A percentile compares a stretch with the other conserved stretches of the same genome.
Conservation (phyloP, 139 green algal species). For the Chlamydomonas applanata region DNA sequence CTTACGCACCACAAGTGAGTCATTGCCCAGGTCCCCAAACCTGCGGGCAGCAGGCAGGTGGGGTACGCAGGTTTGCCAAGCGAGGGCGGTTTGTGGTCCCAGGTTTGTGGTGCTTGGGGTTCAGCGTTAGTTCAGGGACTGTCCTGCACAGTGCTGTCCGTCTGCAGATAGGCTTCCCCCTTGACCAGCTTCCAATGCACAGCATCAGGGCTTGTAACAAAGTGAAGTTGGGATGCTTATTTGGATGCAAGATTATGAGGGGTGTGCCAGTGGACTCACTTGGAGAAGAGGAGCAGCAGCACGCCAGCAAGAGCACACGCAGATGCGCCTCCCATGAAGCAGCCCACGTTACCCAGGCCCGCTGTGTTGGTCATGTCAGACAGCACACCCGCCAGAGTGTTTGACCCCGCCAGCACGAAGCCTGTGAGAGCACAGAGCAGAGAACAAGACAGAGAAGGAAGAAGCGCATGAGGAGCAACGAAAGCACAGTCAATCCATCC, state of each 20-base stretch:
- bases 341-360: slow-evolving; percentile 68
- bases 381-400: slow-evolving; percentile 67
- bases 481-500: no score
- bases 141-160: no score
- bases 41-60: neutral
- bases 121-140: no score
- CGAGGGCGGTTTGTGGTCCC: no score
- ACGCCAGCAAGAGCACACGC: slow-evolving; percentile 49
- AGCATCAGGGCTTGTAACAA: neutral
- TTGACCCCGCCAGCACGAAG: slow-evolving; percentile 67
- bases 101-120: no score
- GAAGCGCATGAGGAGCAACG: no score
- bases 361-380: slow-evolving; percentile 50
- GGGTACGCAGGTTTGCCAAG: neutral
- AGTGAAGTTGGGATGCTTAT: neutral
- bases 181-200: no score
- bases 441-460: no score
- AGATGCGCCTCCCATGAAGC: slow-evolving; percentile 66
- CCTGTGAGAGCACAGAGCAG: no score
- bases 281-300: slow-evolving; percentile 55
- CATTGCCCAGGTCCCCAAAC: slow-evolving; percentile 61
- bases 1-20: slow-evolving; percentile 43
- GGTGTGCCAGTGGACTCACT: neutral
- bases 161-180: no score
- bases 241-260: neutral